Evolutionary conservation across 106 monocot species (phyloP).

Genomic region (Xerophyta viscosa): DNA sequence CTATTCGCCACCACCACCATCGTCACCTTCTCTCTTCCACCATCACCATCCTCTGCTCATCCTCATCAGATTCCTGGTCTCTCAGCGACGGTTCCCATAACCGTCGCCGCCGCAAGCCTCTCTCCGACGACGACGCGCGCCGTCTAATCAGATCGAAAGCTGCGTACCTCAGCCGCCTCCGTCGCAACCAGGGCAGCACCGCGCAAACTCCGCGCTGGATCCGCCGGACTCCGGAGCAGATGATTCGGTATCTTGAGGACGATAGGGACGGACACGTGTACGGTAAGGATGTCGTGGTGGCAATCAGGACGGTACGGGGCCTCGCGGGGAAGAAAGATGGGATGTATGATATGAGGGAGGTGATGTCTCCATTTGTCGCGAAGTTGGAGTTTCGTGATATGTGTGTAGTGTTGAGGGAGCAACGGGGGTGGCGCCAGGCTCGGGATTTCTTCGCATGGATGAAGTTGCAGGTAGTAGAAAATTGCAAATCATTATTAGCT

Average conservation of each 20-base stretch:
- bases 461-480: constrained; percentile 73
- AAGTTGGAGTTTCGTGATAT: constrained; percentile 87
- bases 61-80: constrained; percentile 34
- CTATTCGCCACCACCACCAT: too few relatives aligned
- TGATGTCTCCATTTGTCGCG: constrained; percentile 64
- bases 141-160: constrained; percentile 67
- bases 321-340: constrained; percentile 43
- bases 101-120: constrained; percentile 33
- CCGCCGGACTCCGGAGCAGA: constrained; percentile 89
- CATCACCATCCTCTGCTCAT: constrained; percentile 11
- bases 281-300: constrained; percentile 69
- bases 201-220: constrained; percentile 85
- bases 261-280: constrained; percentile 66
- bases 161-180: constrained; percentile 60
- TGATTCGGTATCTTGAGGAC: constrained; percentile 57
- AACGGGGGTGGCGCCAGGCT: constrained; percentile 78
- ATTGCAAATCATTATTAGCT: background rate
- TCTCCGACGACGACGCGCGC: constrained; percentile 82
- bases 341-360: constrained; percentile 60
- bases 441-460: constrained; percentile 93
- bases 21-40: too few relatives aligned
- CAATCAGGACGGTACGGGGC: constrained; percentile 46
- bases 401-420: constrained; percentile 87
- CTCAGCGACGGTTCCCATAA: constrained; percentile 48
- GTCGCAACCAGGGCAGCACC: constrained; percentile 71